Base-by-base conservation (phyloP, 2,329 filamentous ascomycete species). In the Xylariaceae sp. region DNA sequence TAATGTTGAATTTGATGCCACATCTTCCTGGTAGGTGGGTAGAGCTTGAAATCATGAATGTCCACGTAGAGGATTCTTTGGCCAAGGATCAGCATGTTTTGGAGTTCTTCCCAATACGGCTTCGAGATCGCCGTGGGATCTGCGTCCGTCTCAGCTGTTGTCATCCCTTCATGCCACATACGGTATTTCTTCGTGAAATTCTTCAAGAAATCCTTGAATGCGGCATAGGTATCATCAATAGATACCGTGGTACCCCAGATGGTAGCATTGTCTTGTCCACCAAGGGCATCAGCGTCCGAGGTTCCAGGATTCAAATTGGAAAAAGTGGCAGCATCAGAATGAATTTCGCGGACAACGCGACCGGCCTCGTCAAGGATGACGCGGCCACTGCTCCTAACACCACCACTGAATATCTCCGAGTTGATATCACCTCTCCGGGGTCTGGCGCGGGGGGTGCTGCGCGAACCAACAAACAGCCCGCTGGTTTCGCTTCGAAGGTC, bases 201-300 rank as follows among this genome's bases (percentile, higher is more conserved):
- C 68, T 85, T 84, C 31, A 99, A 76, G 67, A 99, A 99, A 60
- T 94, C 91, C 67, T 94, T 92, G 77, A 96, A 95, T 0, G 86
- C 80, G 50, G 85, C 83, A 71, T 95, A 88, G 0, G 90, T 91
- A 69, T 97, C 91, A 57, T 89, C 84, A 51, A 99, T 87, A 4
- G 92, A 96, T 48, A 99, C 89, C 40, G 95, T 97, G 43, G 94
- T 99, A 70, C 94, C 94, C 94, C 94, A 99, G 60, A 99, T 92
- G 55, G 95, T 83, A 62, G 87, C 85, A 53, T 87, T 86, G 40
- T 88, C 89, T 55, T 83, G 83, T 1, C 91, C 94, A 40, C 91
- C 92, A 41, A 96, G 81, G 1, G 80, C 83, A 67, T 96, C 88
- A 0, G 94, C 94, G 70, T 99, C 94, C 2, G 92, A 96, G 5